Evolutionary conservation across 2,329 filamentous ascomycete genomes (phyloP).

Genomic region (Epicoccum nigrum): DNA sequence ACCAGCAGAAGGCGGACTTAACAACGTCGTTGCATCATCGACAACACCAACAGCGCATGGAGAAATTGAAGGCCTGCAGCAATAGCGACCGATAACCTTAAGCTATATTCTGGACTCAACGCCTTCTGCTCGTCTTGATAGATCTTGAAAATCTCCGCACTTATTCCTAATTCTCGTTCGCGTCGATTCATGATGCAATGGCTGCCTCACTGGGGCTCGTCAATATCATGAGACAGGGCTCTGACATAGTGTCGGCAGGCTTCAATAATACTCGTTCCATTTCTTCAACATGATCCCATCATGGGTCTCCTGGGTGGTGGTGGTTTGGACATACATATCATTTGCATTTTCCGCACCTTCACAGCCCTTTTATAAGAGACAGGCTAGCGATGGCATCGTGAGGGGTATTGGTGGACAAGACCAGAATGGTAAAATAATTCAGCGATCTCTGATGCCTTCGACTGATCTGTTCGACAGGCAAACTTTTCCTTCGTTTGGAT

Average conservation of each 20-base stretch:
- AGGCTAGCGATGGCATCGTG: constrained; percentile 20
- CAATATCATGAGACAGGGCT: not conserved
- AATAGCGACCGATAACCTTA: not conserved
- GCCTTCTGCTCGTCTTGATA: not conserved
- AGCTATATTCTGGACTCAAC: not conserved
- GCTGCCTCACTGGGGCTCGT: not conserved
- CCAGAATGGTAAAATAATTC: constrained; percentile 15
- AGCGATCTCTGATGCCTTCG: not conserved
- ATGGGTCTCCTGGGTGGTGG: not conserved
- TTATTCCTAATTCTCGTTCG: not conserved
- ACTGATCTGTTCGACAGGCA: constrained; percentile 28
- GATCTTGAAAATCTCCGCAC: not conserved
- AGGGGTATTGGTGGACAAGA: constrained; percentile 29
- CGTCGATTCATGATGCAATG: not conserved
- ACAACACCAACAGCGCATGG: not conserved
- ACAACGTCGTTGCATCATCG: constrained; percentile 4
- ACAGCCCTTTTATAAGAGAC: not conserved
- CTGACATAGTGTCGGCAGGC: not conserved
- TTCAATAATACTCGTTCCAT: not conserved
- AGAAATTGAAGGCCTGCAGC: not conserved
- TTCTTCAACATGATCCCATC: constrained; percentile 16
- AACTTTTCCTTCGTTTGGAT: constrained; percentile 62
- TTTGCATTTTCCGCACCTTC: constrained; percentile 15
- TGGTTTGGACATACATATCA: constrained; percentile 10
- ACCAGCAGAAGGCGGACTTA: not conserved